Evolutionary conservation across 2,329 filamentous ascomycete genomes (phyloP).

Genomic region (Torrubiella hemipterigena): DNA sequence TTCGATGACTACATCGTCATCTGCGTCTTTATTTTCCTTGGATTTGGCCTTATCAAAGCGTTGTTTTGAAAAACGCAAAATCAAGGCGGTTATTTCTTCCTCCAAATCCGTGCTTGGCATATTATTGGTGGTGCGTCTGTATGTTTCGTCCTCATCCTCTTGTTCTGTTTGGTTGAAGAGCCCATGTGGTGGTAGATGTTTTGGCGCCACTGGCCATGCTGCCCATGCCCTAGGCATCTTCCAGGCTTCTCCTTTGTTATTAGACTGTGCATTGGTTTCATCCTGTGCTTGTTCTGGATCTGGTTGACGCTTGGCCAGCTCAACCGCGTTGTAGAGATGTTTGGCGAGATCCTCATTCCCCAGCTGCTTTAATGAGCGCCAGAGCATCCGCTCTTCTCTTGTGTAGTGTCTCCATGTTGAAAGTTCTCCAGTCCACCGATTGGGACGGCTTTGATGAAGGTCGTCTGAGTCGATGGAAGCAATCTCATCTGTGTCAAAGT

Average conservation of each 20-base stretch:
- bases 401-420: conserved; percentile 57
- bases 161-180: neutral
- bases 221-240: conserved; percentile 56
- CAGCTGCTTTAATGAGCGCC: conserved; percentile 49
- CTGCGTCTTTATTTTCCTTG: too few relatives aligned
- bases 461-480: conserved; percentile 34
- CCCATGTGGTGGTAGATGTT: conserved; percentile 49
- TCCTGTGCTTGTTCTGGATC: neutral
- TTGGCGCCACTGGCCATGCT: conserved; percentile 65
- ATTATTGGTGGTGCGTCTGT: too few relatives aligned
- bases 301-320: neutral
- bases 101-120: too few relatives aligned
- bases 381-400: conserved; percentile 48
- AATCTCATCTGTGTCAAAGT: conserved; percentile 33
- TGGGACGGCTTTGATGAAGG: conserved; percentile 43
- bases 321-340: conserved; percentile 69
- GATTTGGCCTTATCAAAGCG: too few relatives aligned
- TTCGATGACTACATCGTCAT: too few relatives aligned
- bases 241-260: conserved; percentile 26
- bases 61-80: too few relatives aligned
- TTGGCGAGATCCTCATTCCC: conserved; percentile 55
- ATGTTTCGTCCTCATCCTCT: conserved; percentile 5
- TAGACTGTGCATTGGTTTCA: conserved; percentile 11
- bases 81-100: too few relatives aligned
- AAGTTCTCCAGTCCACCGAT: conserved; percentile 57